Evolutionary conservation across 257 asterid genomes (phyloP).

Genomic region (Solanum tarapatanum): DNA sequence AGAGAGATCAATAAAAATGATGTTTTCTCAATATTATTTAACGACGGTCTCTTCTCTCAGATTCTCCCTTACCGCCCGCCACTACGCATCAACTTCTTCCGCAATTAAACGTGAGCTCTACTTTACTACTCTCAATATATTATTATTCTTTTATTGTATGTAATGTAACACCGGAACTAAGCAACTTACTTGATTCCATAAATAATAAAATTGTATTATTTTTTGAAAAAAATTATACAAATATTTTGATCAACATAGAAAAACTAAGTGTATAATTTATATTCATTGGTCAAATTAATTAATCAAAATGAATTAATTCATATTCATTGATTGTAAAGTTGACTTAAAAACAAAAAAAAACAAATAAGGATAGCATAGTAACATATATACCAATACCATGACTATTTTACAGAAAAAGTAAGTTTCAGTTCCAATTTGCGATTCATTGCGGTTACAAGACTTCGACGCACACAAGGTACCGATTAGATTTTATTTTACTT

Average conservation of each 20-base stretch:
- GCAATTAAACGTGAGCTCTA: background rate
- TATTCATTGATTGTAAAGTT: too few relatives aligned
- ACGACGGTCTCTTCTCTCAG: background rate
- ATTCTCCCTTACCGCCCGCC: background rate
- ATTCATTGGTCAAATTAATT: too few relatives aligned
- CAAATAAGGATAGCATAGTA: background rate
- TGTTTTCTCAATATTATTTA: background rate
- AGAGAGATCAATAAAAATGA: background rate
- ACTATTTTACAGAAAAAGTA: background rate
- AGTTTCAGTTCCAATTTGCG: constrained; percentile 8
- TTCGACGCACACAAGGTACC: constrained; percentile 29
- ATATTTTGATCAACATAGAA: too few relatives aligned
- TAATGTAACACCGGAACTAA: background rate
- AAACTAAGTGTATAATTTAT: too few relatives aligned
- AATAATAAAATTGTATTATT: too few relatives aligned
- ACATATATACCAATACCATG: background rate
- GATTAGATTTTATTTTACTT: background rate
- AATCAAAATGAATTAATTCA: too few relatives aligned
- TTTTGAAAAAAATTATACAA: too few relatives aligned
- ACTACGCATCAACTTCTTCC: background rate
- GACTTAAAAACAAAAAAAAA: too few relatives aligned
- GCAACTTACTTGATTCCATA: too few relatives aligned
- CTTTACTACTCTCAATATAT: background rate
- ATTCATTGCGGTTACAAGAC: constrained; percentile 31
- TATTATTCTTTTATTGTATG: background rate